phyloP scores from a whole-genome alignment of 2,329 filamentous ascomycete species.

The Xylariales sp. region DNA sequence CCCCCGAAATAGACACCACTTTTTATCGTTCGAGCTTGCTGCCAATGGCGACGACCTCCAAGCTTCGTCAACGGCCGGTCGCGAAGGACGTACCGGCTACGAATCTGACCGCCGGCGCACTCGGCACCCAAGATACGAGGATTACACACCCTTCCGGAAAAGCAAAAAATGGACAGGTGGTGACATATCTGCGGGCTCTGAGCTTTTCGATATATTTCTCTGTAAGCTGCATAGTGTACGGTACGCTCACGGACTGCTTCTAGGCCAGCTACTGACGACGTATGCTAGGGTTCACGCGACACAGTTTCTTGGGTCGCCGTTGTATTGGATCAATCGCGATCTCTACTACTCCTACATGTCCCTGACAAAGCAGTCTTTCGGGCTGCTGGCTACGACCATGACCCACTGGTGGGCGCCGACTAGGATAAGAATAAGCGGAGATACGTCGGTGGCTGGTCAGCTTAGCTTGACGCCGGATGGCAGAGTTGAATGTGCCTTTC shows the following conservation, averaged over 20 bases:
- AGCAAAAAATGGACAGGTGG: conserved; percentile 43
- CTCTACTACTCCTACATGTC: conserved; percentile 85
- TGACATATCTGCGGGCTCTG: conserved; percentile 49
- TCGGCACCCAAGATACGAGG: conserved; percentile 17
- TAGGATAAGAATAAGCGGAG: conserved; percentile 75
- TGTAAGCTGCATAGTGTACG: conserved; percentile 44
- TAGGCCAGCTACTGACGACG: no score
- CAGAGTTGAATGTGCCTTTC: conserved; percentile 71
- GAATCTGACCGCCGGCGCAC: conserved; percentile 18
- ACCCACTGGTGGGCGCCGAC: conserved; percentile 88
- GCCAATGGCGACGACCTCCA: conserved; percentile 28
- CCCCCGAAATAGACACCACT: no score
- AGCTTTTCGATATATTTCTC: conserved; percentile 49
- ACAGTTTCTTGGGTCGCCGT: conserved; percentile 69
- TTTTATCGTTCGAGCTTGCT: no score
- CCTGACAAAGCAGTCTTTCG: conserved; percentile 80
- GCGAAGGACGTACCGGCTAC: conserved; percentile 22
- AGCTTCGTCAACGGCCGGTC: conserved; percentile 31
- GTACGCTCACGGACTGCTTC: no score
- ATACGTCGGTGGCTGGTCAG: conserved; percentile 73
- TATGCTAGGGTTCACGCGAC: conserved; percentile 58
- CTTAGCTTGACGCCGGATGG: conserved; percentile 67
- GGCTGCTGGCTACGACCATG: conserved; percentile 70
- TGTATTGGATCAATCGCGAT: conserved; percentile 72
- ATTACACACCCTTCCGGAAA: conserved; percentile 50